phyloP scores from a whole-genome alignment of 2,329 filamentous ascomycete genomes.

The Colletotrichum chlorophyti region DNA sequence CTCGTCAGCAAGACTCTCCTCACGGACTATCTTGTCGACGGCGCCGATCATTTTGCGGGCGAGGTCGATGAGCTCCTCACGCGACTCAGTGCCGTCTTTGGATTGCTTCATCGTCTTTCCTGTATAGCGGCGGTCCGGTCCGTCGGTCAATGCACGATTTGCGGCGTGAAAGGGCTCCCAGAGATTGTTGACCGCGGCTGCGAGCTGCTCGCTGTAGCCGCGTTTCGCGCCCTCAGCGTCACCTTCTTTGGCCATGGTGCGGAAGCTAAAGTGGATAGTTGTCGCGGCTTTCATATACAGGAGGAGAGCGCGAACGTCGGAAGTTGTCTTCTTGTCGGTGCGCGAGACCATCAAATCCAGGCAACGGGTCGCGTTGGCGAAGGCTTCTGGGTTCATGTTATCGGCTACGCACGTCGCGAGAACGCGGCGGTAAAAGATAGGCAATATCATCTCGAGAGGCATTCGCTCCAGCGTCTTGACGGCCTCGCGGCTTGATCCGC shows the following conservation, averaged over 20 bases:
- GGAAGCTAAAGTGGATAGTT: constrained; percentile 50
- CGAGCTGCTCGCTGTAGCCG: constrained; percentile 57
- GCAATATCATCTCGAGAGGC: constrained; percentile 49
- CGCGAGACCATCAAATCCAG: constrained; percentile 66
- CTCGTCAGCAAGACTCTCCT: constrained; percentile 44
- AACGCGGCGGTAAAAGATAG: constrained; percentile 72
- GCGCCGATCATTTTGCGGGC: constrained; percentile 53
- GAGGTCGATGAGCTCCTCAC: constrained; percentile 50
- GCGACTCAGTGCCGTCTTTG: constrained; percentile 25
- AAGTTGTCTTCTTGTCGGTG: constrained; percentile 24
- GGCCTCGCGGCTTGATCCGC: constrained; percentile 69
- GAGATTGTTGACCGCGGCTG: constrained; percentile 55
- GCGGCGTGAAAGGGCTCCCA: constrained; percentile 55
- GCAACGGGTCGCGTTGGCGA: constrained; percentile 69
- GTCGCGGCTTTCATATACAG: constrained; percentile 65
- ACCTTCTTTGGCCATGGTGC: constrained; percentile 37
- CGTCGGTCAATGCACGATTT: constrained; percentile 44
- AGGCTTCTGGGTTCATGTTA: constrained; percentile 74
- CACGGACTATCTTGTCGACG: constrained; percentile 50
- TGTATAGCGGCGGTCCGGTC: constrained; percentile 30
- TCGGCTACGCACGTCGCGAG: constrained; percentile 79
- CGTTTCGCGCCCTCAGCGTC: constrained; percentile 43
- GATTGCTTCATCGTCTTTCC: constrained; percentile 33
- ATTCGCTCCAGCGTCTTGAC: constrained; percentile 65
- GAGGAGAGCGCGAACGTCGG: constrained; percentile 59